Base-by-base conservation (phyloP, 129 eudicot genomes). In the Solidago caesia region DNA sequence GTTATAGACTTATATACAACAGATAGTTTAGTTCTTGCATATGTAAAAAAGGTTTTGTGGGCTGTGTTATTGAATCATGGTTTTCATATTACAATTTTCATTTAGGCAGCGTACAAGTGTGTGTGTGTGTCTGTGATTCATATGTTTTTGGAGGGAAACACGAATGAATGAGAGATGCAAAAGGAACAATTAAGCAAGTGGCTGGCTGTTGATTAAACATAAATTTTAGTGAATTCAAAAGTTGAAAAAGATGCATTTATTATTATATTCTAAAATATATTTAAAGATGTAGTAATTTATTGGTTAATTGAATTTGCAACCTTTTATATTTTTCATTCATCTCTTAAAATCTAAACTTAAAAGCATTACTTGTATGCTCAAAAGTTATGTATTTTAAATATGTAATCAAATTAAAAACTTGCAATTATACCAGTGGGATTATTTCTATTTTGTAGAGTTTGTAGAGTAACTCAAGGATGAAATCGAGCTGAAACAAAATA, bases 111-210 rank as follows among this genome's bases (percentile, higher is more conserved):
- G 69, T 69, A 77, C 64, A 57, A 49, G 9, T 52, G 65, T 65
- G 29, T 47, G 25, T 14, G 0, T 21, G 21, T 21, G 77, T n/a
- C n/a, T 27, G 4, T 46, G n/a, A 26, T 73, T 75, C 58, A 53
- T 75, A 66, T 67, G 72, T 63, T 42, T 70, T 70, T 78, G 77
- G 82, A 71, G 72, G 77, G 82, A 71, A 75, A 78, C 65, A 12
- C 10, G 13, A 13, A 62, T 63, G 41, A 76, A 57, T 57, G 56
- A 27, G 56, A 27, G 66, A 62, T 13, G 4, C 13, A 41, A 78
- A 71, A 64, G 56, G 71, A 55, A 7, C 52, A 62, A 21, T 21
- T 21, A 63, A 63, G 68, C 13, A 26, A 8, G 55, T 52, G 49
- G 66, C 21, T 52, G 49, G 66, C 21, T 78, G 59, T 26, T 62